Evolutionary conservation across 306 rosid genomes (phyloP), one percentile per base, ranked within the genome.

Genomic region (barrel medic (Medicago truncatula)): DNA sequence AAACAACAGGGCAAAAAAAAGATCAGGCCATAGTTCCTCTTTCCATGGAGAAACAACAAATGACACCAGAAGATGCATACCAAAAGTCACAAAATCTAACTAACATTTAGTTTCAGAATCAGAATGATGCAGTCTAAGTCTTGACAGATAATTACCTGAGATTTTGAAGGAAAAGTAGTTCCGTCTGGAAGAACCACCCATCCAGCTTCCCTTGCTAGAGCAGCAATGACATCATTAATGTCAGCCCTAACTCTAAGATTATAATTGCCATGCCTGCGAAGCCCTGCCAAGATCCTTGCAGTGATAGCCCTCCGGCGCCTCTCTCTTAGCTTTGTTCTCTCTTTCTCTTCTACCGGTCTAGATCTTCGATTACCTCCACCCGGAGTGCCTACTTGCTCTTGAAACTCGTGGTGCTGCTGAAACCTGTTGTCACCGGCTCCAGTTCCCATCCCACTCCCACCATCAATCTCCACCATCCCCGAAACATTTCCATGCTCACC

Each of bases 181-280:
- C 99, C 99, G 82, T 95, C 97, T 0, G 99, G 99, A 84, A 95
- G 99, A 83, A 95, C 99, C 77, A 86, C 90, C 99, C 99, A 95
- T 21, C 99, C 97, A 77, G 97, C 99, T 89, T 92, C 99, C 83
- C 93, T 86, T 58, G 97, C 99, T 67, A 95, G 83, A 70, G 99
- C 97, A 36, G 90, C 90, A 80, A 95, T 92, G 31, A 92, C 99
- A 79, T 95, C 96, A 81, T 95, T 95, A 74, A 95, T 95, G 85
- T 95, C 99, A 41, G 99, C 99, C 82, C 99, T 89, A 74, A 95
- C 97, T 88, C 97, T 85, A 73, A 95, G 97, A 76, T 95, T 95
- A 83, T 95, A 95, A 81, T 95, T 95, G 3, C 99, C 99, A 86
- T 95, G 97, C 82, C 97, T 89, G 77, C 99, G 87, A 17, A 95